Evolutionary conservation across 306 rosid genomes (phyloP), one percentile per base, ranked within the genome.

Genomic region (Casuarina cunninghamiana): DNA sequence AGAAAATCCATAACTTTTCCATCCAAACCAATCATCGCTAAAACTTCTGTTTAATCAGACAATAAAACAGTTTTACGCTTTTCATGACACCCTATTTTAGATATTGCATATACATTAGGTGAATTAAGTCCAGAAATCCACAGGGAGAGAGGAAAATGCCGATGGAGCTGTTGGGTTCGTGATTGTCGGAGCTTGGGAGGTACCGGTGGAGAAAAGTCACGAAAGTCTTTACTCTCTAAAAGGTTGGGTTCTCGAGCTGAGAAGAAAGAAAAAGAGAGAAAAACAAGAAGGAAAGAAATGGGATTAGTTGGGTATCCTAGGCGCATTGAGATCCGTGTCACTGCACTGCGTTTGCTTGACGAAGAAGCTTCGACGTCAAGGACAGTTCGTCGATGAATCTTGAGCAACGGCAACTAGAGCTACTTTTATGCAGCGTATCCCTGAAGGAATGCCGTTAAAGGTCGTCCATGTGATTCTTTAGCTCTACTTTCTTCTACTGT

Each of bases 391-490:
- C 77, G 81, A 83, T 88, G 75, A 78, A 71, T 73, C 72, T 39
- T 16, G 80, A 86, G 82, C 44, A 9, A 8, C 38, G 11, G 6
- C 35, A 13, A 17, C n/a, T 48, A 60, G 74, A 83, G 69, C 55
- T 63, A 46, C 45, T 72, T 32, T 69, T 69, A 49, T 10, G 58
- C 81, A 65, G 85, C 87, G 89, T 91, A 50, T 76, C 83, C 72
- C 44, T 76, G 78, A 89, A 87, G 93, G 67, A 76, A 84, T 78
- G 89, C 88, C 92, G 93, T 88, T 91, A 83, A 86, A 89, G 92
- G 73, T 65, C 79, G 4, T 46, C 76, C 45, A 21, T 67, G 12
- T 1, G 35, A 43, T 17, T 48, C 3, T 65, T 66, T 21, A 42
- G 35, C 35, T 63, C 45, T 6, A 39, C 17, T 16, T 66, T 65